phyloP scores from a whole-genome alignment of 1,284 basidiomycete species.

The Malassezia furfur region DNA sequence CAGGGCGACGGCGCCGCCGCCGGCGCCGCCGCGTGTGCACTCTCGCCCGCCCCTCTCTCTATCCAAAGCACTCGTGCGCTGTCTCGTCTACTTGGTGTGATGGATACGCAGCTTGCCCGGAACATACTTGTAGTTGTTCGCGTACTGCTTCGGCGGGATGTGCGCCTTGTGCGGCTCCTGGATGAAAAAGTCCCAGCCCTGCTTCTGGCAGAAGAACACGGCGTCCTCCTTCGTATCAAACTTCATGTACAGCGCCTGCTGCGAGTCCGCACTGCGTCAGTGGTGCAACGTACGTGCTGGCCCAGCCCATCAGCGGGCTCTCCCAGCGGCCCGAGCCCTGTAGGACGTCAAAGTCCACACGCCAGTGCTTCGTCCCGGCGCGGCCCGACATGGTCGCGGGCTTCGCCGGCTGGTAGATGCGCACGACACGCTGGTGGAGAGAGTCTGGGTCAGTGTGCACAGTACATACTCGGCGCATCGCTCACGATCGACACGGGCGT shows the following conservation, averaged over 20 bases:
- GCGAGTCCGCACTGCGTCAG: slow-evolving; percentile 73
- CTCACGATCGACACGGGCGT: slow-evolving; percentile 13
- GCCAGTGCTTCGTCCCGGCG: slow-evolving; percentile 77
- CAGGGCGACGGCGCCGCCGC: no score
- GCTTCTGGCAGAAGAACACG: slow-evolving; percentile 64
- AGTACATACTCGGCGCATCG: slow-evolving; percentile 15
- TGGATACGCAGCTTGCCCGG: slow-evolving; percentile 71
- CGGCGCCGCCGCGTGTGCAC: no score
- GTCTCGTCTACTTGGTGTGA: slow-evolving; percentile 72
- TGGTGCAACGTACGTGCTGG: slow-evolving; percentile 48
- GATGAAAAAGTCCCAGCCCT: slow-evolving; percentile 49
- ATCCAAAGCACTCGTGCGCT: no score
- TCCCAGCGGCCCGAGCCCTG: slow-evolving; percentile 87
- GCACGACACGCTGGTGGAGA: slow-evolving; percentile 73
- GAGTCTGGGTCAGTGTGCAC: slow-evolving; percentile 2
- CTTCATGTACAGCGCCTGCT: slow-evolving; percentile 80
- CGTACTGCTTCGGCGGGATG: slow-evolving; percentile 64
- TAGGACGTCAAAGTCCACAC: slow-evolving; percentile 87
- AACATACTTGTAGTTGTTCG: slow-evolving; percentile 70
- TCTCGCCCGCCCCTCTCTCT: no score
- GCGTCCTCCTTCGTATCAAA: slow-evolving; percentile 88
- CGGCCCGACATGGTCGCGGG: slow-evolving; percentile 89
- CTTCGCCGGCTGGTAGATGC: slow-evolving; percentile 86
- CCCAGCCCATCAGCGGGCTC: slow-evolving; percentile 98
- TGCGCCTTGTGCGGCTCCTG: slow-evolving; percentile 49